Conservation (phyloP, 2,329 filamentous ascomycete species). For the Amylocarpus encephaloides region DNA sequence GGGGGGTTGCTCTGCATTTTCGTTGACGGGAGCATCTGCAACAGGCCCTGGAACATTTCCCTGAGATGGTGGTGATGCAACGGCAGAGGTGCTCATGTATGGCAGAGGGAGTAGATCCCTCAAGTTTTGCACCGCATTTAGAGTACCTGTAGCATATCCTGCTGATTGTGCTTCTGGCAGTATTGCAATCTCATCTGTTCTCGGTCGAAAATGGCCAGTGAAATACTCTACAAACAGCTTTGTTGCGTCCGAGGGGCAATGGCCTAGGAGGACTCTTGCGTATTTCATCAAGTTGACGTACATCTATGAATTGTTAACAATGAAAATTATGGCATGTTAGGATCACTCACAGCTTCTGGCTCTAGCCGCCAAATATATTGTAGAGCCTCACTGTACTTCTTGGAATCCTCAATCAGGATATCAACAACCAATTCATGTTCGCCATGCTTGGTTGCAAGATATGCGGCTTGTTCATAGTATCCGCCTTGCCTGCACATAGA, state of each 20-base stretch:
- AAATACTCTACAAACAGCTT: constrained; percentile 93
- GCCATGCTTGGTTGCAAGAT: constrained; percentile 86
- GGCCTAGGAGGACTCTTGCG: constrained; percentile 79
- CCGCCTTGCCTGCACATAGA: constrained; percentile 95
- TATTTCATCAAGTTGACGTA: constrained; percentile 94
- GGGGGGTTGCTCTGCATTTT: constrained; percentile 36
- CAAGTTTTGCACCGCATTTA: constrained; percentile 77
- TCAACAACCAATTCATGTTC: constrained; percentile 93
- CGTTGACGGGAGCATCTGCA: constrained; percentile 46
- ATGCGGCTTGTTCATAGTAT: constrained; percentile 94
- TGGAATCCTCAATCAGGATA: constrained; percentile 91
- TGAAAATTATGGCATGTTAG: background rate
- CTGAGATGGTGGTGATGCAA: constrained; percentile 46
- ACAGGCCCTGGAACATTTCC: constrained; percentile 46
- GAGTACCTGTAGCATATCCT: constrained; percentile 43
- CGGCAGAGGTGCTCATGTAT: constrained; percentile 65
- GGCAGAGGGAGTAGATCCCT: constrained; percentile 77
- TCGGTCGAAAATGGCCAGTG: constrained; percentile 74
- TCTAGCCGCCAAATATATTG: constrained; percentile 88
- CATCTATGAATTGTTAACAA: constrained; percentile 44
- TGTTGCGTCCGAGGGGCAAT: constrained; percentile 77
- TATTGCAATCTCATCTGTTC: constrained; percentile 40
- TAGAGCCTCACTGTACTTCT: constrained; percentile 80
- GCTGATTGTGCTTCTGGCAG: constrained; percentile 11
- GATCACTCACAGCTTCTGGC: constrained; percentile 58